phyloP scores from a whole-genome alignment of 2,329 filamentous ascomycete species.

The Paracamarosporium sp. region DNA sequence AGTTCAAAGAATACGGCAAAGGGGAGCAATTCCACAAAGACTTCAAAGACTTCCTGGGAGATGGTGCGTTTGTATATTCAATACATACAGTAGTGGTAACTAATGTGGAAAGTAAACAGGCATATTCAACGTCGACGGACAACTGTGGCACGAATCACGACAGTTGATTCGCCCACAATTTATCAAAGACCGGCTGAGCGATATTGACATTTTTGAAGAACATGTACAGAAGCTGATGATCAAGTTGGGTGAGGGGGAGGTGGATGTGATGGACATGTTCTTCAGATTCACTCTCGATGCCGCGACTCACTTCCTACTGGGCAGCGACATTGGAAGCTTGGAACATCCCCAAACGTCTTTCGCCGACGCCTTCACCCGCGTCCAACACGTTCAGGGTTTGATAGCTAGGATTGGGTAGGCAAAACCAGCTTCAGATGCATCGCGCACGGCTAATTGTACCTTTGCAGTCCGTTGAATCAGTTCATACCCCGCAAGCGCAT shows the following conservation, averaged over 20 bases:
- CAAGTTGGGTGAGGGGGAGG: constrained; percentile 61
- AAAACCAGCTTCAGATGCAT: too few relatives aligned
- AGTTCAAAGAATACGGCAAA: constrained; percentile 87
- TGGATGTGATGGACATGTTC: constrained; percentile 79
- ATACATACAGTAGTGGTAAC: constrained; percentile 9
- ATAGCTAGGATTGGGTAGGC: constrained; percentile 67
- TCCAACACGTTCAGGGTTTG: constrained; percentile 76
- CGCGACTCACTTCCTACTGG: constrained; percentile 85
- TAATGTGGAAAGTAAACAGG: constrained; percentile 32
- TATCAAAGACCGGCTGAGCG: constrained; percentile 81
- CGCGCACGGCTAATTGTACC: constrained; percentile 6
- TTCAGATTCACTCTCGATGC: constrained; percentile 81
- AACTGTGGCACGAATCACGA: constrained; percentile 80
- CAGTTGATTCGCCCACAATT: constrained; percentile 87
- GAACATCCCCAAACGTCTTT: constrained; percentile 69
- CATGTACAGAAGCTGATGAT: constrained; percentile 78
- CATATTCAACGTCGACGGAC: constrained; percentile 76
- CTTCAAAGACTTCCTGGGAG: constrained; percentile 77
- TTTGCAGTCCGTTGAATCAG: constrained; percentile 62
- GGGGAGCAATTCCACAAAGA: constrained; percentile 76
- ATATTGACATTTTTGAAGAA: constrained; percentile 80
- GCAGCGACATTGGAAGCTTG: constrained; percentile 72
- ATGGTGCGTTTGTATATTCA: constrained; percentile 62
- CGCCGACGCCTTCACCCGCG: constrained; percentile 80
- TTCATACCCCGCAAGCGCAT: constrained; percentile 68